phyloP scores from a whole-genome alignment of 306 rosid genomes.

The Corylus avellana region DNA sequence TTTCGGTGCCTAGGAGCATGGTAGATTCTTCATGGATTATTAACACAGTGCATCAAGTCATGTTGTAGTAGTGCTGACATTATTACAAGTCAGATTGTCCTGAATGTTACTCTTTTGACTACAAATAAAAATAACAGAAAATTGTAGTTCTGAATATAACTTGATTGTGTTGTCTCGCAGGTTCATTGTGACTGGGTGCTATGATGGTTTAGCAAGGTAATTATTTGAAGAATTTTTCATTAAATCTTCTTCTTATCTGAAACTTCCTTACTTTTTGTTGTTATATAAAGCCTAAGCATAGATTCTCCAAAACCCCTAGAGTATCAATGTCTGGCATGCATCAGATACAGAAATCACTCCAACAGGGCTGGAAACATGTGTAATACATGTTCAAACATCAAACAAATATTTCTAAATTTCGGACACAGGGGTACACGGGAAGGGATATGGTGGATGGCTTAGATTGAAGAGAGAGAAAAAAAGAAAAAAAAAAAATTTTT shows the following conservation, averaged over 20 bases:
- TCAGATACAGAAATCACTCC: too few relatives aligned
- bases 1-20: not conserved
- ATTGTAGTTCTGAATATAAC: constrained; percentile 7
- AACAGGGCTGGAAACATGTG: too few relatives aligned
- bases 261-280: not conserved
- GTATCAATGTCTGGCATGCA: not conserved
- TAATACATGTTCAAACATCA: too few relatives aligned
- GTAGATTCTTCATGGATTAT: not conserved
- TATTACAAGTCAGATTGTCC: not conserved
- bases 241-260: not conserved
- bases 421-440: too few relatives aligned
- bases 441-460: too few relatives aligned
- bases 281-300: not conserved
- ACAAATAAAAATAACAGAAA: not conserved
- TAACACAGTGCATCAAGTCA: not conserved
- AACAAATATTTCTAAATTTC: too few relatives aligned
- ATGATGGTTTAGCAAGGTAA: constrained; percentile 91
- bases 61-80: not conserved
- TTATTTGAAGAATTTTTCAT: constrained; percentile 6
- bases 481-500: too few relatives aligned
- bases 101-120: constrained; percentile 4
- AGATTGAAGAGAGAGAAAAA: too few relatives aligned
- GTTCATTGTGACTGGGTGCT: constrained; percentile 93
- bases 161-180: constrained; percentile 47
- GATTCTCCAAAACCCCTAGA: too few relatives aligned